Evolutionary conservation across 1,284 basidiomycete genomes (phyloP).

Genomic region (Microbotryum intermedium): DNA sequence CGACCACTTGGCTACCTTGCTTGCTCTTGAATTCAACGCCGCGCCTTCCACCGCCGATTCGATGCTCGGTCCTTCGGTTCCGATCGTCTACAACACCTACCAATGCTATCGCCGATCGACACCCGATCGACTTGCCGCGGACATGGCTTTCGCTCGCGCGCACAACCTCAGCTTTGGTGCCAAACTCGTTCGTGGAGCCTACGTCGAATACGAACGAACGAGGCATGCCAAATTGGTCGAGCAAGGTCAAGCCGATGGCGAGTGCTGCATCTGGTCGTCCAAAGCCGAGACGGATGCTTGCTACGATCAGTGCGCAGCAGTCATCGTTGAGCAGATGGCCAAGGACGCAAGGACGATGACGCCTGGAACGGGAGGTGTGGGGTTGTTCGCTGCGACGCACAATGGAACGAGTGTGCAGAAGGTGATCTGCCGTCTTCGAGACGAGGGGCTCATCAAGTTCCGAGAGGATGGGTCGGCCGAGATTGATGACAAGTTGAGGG

Average conservation of each 20-base stretch:
- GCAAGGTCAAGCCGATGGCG: constrained; percentile 33
- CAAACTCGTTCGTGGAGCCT: constrained; percentile 92
- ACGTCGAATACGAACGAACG: constrained; percentile 66
- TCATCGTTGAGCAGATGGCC: constrained; percentile 55
- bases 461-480: constrained; percentile 14
- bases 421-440: constrained; percentile 19
- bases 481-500: constrained; percentile 28
- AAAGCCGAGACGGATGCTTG: constrained; percentile 71
- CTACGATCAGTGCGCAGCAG: constrained; percentile 60
- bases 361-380: constrained; percentile 3
- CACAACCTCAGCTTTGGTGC: constrained; percentile 74
- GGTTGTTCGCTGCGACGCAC: constrained; percentile 31
- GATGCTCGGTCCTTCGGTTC: constrained; percentile 4
- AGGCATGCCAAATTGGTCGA: constrained; percentile 28
- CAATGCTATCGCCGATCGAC: constrained; percentile 29
- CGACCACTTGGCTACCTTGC: constrained; percentile 29
- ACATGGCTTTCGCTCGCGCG: constrained; percentile 45
- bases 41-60: not conserved
- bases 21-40: constrained; percentile 32
- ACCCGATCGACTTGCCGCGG: constrained; percentile 10
- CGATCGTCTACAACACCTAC: constrained; percentile 35
- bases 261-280: constrained; percentile 57
- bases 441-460: constrained; percentile 20
- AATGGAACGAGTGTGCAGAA: constrained; percentile 30
- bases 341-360: constrained; percentile 11